Evolutionary conservation across 768 basidiomycete species (phyloP).

Genomic region (Sarcomyxa edulis): DNA sequence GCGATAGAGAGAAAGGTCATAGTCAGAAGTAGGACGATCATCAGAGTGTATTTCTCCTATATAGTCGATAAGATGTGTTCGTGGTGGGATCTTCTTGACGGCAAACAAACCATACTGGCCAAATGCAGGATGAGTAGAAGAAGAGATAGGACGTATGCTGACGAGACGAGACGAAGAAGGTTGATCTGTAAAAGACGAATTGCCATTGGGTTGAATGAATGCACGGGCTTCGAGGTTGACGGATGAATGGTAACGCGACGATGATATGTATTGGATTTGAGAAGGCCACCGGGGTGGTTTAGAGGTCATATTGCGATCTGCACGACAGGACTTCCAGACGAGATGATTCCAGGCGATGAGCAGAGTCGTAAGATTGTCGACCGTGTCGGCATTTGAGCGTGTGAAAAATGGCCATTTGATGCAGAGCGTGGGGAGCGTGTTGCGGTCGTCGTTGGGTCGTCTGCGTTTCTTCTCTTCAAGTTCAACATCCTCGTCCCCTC

Average conservation of each 20-base stretch:
- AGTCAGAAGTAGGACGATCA: slow-evolving; percentile 69
- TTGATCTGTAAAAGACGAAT: no score
- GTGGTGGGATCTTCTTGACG: slow-evolving; percentile 58
- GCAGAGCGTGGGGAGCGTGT: no score
- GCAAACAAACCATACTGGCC: slow-evolving; percentile 85
- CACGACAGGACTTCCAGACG: no score
- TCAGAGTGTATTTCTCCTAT: slow-evolving; percentile 80
- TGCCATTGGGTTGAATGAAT: slow-evolving; percentile 27
- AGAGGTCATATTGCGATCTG: no score
- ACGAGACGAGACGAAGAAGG: no score
- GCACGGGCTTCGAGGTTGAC: slow-evolving; percentile 44
- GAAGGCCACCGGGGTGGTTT: slow-evolving; percentile 34
- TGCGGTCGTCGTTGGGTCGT: no score
- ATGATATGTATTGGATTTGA: slow-evolving; percentile 47
- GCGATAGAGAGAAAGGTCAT: slow-evolving; percentile 80
- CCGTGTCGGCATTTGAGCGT: no score
- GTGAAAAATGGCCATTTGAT: no score
- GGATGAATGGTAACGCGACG: slow-evolving; percentile 51
- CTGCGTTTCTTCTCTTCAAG: slow-evolving; percentile 6
- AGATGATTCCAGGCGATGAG: no score
- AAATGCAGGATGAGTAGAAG: slow-evolving; percentile 61
- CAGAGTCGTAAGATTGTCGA: no score
- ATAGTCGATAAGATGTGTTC: slow-evolving; percentile 73
- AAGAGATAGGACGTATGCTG: slow-evolving; percentile 52
- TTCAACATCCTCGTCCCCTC: slow-evolving; percentile 9